These are phyloP conservation scores for Spirogloea muscicola DNA, from an alignment of 139 green algal genomes.

Conservation along the genomic window DNA sequence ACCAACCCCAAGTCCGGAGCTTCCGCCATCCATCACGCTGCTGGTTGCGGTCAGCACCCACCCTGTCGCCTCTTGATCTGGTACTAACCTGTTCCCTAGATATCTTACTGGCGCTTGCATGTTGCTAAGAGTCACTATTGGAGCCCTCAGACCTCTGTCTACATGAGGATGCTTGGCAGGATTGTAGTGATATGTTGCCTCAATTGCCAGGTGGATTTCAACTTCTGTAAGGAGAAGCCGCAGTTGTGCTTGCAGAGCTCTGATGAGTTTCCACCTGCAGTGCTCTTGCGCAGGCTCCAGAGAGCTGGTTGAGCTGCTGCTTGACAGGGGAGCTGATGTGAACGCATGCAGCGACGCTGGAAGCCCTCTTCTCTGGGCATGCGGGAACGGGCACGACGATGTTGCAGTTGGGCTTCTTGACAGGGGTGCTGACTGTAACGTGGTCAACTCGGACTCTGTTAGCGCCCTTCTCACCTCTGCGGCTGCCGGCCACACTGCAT, in stretches of 20 bases:
- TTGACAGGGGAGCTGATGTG: slow-evolving; percentile 14
- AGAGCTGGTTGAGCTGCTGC: slow-evolving; percentile 5
- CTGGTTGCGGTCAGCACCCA: slow-evolving; percentile 23
- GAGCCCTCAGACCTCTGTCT: background rate
- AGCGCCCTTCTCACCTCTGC: slow-evolving; percentile 18
- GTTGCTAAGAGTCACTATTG: background rate
- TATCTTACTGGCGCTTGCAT: background rate
- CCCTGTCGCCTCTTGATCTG: too few species aligned
- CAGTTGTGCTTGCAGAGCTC: background rate
- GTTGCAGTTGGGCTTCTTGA: slow-evolving; percentile 8
- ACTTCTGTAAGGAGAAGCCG: background rate
- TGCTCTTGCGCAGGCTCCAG: slow-evolving; percentile 1
- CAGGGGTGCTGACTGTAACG: slow-evolving; percentile 9
- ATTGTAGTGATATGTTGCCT: background rate
- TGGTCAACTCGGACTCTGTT: slow-evolving; percentile 10
- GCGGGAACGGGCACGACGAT: slow-evolving; percentile 12
- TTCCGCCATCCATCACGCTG: slow-evolving; percentile 35
- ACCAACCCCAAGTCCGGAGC: slow-evolving; percentile 6
- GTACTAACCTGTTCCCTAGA: too few species aligned
- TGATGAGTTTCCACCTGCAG: background rate
- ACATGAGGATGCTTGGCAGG: background rate
- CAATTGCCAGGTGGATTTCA: background rate
- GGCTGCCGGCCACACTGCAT: slow-evolving; percentile 10
- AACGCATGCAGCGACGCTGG: slow-evolving; percentile 35
- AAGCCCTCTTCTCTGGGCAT: slow-evolving; percentile 37